Conservation (phyloP, 164 flowering plant genomes). For the Pachysandra terminalis region DNA sequence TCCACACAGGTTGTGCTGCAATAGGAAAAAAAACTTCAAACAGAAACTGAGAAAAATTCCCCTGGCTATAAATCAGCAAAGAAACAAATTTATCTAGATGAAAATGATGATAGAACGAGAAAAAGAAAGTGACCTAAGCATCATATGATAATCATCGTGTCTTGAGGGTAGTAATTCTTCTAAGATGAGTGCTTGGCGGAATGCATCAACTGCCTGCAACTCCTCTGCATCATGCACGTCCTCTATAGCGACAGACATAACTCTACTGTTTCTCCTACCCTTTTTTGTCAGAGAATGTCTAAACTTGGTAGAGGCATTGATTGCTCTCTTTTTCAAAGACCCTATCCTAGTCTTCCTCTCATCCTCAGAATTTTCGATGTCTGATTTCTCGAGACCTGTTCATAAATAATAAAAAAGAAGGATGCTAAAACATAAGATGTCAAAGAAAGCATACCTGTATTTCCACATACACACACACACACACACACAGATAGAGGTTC, state of each 20-base stretch:
- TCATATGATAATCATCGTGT: constrained; percentile 88
- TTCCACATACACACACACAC: too few species aligned
- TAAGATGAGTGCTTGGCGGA: constrained; percentile 85
- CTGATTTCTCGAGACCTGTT: constrained; percentile 46
- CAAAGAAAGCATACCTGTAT: not conserved
- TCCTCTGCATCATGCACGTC: constrained; percentile 85
- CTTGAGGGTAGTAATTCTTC: constrained; percentile 84
- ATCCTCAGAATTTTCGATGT: constrained; percentile 60
- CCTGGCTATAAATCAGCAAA: not conserved
- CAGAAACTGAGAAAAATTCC: not conserved
- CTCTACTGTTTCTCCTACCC: constrained; percentile 64
- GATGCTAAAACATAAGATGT: not conserved
- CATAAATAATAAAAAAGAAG: not conserved
- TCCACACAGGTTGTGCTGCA: not conserved
- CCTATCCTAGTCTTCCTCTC: constrained; percentile 69
- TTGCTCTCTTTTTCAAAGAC: constrained; percentile 73
- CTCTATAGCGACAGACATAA: constrained; percentile 60
- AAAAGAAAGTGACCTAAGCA: constrained; percentile 58
- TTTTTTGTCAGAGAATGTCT: constrained; percentile 65
- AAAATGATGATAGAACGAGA: not conserved
- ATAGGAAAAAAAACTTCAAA: not conserved
- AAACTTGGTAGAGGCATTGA: constrained; percentile 74
- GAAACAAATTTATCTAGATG: not conserved
- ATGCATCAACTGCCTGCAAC: constrained; percentile 81
- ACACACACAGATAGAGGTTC: too few species aligned